Evolutionary conservation across 371 early-diverging fungal species (phyloP).

Genomic region (Phascolomyces articulosus): DNA sequence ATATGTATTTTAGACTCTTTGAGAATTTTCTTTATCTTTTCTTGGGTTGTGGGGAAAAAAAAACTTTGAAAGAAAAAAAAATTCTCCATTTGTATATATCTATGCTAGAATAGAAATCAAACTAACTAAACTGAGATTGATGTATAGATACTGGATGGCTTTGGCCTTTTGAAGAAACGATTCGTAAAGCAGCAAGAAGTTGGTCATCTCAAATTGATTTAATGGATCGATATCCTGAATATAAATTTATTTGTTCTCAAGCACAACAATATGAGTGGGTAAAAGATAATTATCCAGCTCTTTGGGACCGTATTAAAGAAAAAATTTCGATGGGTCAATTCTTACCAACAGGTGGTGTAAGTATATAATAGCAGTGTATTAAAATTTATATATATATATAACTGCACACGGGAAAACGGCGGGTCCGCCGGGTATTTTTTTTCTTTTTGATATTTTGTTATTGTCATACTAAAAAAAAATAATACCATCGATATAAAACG

Average conservation of each 20-base stretch:
- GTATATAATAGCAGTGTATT: too few relatives aligned
- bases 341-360: constrained; percentile 88
- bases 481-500: not conserved
- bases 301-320: constrained; percentile 79
- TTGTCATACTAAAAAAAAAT: too few relatives aligned
- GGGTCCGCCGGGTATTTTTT: too few relatives aligned
- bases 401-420: not conserved
- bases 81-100: not conserved
- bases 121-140: not conserved
- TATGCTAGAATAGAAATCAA: too few relatives aligned
- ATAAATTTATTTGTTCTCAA: constrained; percentile 90
- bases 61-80: not conserved
- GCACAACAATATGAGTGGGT: constrained; percentile 97
- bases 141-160: constrained; percentile 74
- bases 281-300: constrained; percentile 76
- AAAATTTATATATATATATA: not conserved
- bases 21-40: too few relatives aligned
- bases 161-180: constrained; percentile 97
- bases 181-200: constrained; percentile 91
- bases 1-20: not conserved
- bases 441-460: too few relatives aligned
- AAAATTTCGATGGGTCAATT: constrained; percentile 79
- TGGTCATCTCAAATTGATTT: constrained; percentile 83
- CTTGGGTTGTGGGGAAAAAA: not conserved
- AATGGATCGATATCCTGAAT: constrained; percentile 89